Conservation (phyloP, 2,329 filamentous ascomycete species). For the Lachnellula cervina region DNA sequence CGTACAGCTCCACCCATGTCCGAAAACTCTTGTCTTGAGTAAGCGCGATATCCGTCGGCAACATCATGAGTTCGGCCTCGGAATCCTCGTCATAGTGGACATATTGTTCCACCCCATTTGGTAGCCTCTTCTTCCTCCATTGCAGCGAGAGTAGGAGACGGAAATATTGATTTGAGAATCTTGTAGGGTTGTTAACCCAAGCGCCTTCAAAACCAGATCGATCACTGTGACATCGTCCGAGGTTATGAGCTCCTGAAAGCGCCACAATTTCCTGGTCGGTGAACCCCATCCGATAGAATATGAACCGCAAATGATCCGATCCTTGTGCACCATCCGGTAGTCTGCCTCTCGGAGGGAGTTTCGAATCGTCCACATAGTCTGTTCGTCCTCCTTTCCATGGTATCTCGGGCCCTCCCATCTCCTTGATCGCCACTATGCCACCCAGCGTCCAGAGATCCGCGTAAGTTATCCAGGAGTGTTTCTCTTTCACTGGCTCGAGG, state of each 20-base stretch:
- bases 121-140: conserved; percentile 50
- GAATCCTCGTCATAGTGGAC: conserved; percentile 53
- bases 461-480: conserved; percentile 60
- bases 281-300: conserved; percentile 58
- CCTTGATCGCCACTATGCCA: conserved; percentile 52
- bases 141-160: conserved; percentile 45
- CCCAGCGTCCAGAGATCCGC: conserved; percentile 62
- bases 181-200: conserved; percentile 56
- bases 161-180: conserved; percentile 55
- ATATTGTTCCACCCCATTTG: conserved; percentile 52
- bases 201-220: conserved; percentile 52
- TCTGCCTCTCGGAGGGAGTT: conserved; percentile 53
- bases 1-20: conserved; percentile 54
- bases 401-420: conserved; percentile 55
- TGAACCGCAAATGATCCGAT: conserved; percentile 48
- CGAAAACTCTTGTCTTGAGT: conserved; percentile 48
- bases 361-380: conserved; percentile 56
- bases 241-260: conserved; percentile 50
- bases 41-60: conserved; percentile 59
- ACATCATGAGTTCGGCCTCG: conserved; percentile 57
- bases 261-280: conserved; percentile 57
- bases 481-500: conserved; percentile 55
- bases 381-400: conserved; percentile 54
- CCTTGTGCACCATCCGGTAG: conserved; percentile 51
- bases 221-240: conserved; percentile 51